Percentiles rank a stretch among this genome's conserved stretches.
phyloP scores from a whole-genome alignment of 371 early-diverging fungal genomes.

The Lichtheimia ornata region DNA sequence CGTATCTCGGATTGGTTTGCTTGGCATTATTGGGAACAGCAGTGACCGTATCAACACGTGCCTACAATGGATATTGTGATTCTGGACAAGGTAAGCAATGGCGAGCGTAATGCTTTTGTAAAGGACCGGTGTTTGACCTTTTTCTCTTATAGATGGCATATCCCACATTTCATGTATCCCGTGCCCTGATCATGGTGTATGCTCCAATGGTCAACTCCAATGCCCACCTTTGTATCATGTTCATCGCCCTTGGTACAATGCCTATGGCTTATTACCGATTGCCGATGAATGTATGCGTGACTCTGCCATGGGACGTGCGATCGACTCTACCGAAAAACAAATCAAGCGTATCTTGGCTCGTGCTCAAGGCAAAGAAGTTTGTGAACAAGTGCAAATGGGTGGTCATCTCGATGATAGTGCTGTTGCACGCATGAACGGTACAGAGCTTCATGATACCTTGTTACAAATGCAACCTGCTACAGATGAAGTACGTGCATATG shows the following conservation, averaged over 20 bases:
- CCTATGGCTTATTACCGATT: slow-evolving; percentile 15
- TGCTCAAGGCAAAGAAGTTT: slow-evolving; percentile 14
- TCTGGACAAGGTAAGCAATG: background rate
- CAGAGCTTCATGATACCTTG: background rate
- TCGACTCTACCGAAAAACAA: slow-evolving; percentile 13
- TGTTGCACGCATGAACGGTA: slow-evolving; percentile 4
- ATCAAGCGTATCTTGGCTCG: slow-evolving; percentile 16
- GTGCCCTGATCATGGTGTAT: slow-evolving; percentile 20
- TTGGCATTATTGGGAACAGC: background rate
- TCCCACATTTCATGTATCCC: slow-evolving; percentile 12
- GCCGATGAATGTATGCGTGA: slow-evolving; percentile 21
- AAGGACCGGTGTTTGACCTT: no score
- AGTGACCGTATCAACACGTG: slow-evolving; percentile 5
- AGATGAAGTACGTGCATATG: background rate
- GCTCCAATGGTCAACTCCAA: slow-evolving; percentile 12
- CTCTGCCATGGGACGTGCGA: slow-evolving; percentile 15
- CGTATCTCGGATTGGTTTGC: no score
- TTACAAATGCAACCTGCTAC: background rate
- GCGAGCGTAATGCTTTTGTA: no score
- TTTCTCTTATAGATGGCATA: no score
- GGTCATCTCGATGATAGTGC: background rate
- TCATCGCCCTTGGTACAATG: slow-evolving; percentile 14
- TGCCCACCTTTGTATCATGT: slow-evolving; percentile 12
- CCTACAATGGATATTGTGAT: slow-evolving; percentile 17
- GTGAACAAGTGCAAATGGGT: slow-evolving; percentile 1